Evolutionary conservation across 1,139 yeast species (phyloP).

Genomic region (Lodderomyces parapsilosis): DNA sequence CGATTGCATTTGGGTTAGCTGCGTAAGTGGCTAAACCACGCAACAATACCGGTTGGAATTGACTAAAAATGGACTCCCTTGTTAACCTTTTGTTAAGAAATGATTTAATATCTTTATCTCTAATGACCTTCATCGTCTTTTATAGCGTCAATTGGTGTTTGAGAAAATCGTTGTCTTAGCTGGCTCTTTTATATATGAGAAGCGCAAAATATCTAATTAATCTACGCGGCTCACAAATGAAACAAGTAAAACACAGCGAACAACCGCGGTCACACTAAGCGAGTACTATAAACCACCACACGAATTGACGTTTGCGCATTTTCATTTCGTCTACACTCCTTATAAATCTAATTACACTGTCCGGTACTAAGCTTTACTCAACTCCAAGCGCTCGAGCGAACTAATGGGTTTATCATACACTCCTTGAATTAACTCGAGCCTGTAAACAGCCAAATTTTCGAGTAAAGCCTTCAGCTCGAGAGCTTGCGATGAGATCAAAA

Average conservation of each 20-base stretch:
- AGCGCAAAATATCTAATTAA: background rate
- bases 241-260: conserved; percentile 1
- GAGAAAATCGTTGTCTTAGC: background rate
- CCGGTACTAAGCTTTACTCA: background rate
- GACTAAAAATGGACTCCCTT: conserved; percentile 19
- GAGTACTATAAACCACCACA: too few relatives aligned
- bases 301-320: too few relatives aligned
- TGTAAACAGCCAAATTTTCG: conserved; percentile 3
- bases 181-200: background rate
- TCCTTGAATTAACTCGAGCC: conserved; percentile 6
- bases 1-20: conserved; percentile 24
- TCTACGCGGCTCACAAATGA: background rate
- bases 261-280: background rate
- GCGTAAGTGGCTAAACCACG: conserved; percentile 22
- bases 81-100: conserved; percentile 19
- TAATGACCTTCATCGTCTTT: conserved; percentile 30
- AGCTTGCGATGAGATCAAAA: conserved; percentile 12
- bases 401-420: conserved; percentile 3
- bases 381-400: background rate
- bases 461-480: background rate
- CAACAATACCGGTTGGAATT: conserved; percentile 29
- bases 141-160: background rate
- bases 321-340: background rate
- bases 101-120: conserved; percentile 23
- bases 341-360: background rate